Evolutionary conservation across 495 filamentous ascomycete genomes (phyloP).

Genomic region (Penicillium egyptiacum): DNA sequence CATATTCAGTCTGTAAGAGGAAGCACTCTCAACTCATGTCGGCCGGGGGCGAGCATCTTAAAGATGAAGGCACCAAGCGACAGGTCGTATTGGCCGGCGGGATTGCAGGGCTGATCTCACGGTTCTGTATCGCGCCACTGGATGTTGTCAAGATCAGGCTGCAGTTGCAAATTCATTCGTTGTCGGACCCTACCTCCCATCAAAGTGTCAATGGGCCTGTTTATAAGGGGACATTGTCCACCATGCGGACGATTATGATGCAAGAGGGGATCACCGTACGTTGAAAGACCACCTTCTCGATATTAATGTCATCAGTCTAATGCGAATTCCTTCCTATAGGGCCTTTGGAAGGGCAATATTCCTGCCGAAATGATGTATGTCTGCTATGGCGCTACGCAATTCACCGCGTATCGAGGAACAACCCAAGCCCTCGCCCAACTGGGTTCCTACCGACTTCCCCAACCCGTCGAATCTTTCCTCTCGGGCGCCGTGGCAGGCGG

Average conservation of each 20-base stretch:
- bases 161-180: slow-evolving; percentile 82
- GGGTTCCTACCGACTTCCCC: slow-evolving; percentile 50
- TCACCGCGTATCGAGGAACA: slow-evolving; percentile 78
- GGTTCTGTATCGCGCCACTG: slow-evolving; percentile 90
- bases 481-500: slow-evolving; percentile 79
- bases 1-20: background rate
- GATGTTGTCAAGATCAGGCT: slow-evolving; percentile 98
- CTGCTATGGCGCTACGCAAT: slow-evolving; percentile 83
- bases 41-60: slow-evolving; percentile 69
- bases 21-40: slow-evolving; percentile 62
- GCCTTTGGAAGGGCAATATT: slow-evolving; percentile 96
- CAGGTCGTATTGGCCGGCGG: slow-evolving; percentile 85
- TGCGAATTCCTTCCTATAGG: slow-evolving; percentile 38
- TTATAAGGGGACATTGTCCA: slow-evolving; percentile 77
- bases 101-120: slow-evolving; percentile 83
- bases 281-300: background rate
- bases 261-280: slow-evolving; percentile 74
- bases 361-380: slow-evolving; percentile 94
- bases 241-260: slow-evolving; percentile 69
- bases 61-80: slow-evolving; percentile 86
- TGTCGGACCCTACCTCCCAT: slow-evolving; percentile 63
- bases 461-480: slow-evolving; percentile 69
- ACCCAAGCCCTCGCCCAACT: slow-evolving; percentile 59
- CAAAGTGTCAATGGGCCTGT: slow-evolving; percentile 57
- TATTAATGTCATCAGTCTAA: background rate